These are phyloP conservation scores for Fraxinus floribunda DNA, from an alignment of 305 asterid genomes.

Conservation along the genomic window DNA sequence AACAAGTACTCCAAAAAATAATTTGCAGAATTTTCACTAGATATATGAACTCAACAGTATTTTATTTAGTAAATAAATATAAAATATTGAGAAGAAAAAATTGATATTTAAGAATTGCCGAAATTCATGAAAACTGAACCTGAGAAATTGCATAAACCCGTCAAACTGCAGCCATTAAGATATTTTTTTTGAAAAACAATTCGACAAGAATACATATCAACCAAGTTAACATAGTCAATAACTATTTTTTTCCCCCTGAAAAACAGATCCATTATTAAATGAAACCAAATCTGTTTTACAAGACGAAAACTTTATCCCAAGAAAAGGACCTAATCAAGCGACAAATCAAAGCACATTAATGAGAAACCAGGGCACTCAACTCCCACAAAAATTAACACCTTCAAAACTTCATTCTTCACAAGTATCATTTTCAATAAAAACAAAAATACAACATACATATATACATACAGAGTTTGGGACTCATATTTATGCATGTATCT, in stretches of 20 bases:
- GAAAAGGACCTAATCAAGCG: conserved; percentile 17
- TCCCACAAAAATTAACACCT: conserved; percentile 38
- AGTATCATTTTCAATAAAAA: conserved; percentile 22
- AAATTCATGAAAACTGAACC: not conserved
- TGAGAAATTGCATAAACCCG: not conserved
- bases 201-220: not conserved
- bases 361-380: conserved; percentile 7
- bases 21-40: not conserved
- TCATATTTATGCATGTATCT: conserved; percentile 31
- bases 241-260: not conserved
- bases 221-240: not conserved
- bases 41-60: not conserved
- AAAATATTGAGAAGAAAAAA: conserved; percentile 6
- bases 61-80: not conserved
- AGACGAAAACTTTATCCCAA: conserved; percentile 15
- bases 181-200: not conserved
- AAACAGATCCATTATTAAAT: conserved; percentile 12
- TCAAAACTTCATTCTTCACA: conserved; percentile 22
- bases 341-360: conserved; percentile 15
- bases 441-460: conserved; percentile 13
- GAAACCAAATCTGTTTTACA: not conserved
- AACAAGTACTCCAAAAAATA: not conserved
- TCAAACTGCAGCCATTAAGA: conserved; percentile 16
- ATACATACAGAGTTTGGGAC: not conserved
- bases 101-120: not conserved